Percentiles rank a stretch among this genome's conserved stretches.
These are phyloP conservation scores for Rugonectria rugulosa DNA, from an alignment of 2,329 filamentous ascomycete species.

Conservation along the genomic window DNA sequence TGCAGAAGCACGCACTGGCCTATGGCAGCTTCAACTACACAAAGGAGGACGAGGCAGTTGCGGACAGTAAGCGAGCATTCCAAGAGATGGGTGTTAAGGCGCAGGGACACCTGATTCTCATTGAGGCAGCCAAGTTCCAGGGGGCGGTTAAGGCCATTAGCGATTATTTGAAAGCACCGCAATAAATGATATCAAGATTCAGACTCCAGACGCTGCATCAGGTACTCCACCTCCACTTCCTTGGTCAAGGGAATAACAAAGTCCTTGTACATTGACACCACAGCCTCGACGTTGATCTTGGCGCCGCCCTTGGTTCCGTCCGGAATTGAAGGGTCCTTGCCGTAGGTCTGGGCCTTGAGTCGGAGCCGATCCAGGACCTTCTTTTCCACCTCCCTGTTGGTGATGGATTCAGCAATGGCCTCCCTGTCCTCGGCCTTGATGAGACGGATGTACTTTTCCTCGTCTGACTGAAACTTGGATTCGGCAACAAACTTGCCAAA, in stretches of 20 bases:
- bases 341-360: constrained; percentile 92
- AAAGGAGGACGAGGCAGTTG: constrained; percentile 80
- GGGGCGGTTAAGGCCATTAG: constrained; percentile 77
- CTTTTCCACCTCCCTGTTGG: constrained; percentile 85
- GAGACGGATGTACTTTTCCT: constrained; percentile 79
- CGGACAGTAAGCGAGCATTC: constrained; percentile 93
- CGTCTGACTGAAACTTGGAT: constrained; percentile 87
- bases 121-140: constrained; percentile 81
- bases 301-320: constrained; percentile 61
- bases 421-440: constrained; percentile 82
- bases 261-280: constrained; percentile 89
- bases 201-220: constrained; percentile 85
- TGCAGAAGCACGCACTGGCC: constrained; percentile 78
- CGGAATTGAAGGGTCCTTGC: constrained; percentile 79
- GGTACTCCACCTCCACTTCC: constrained; percentile 95
- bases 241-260: constrained; percentile 98
- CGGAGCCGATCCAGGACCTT: constrained; percentile 87
- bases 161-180: constrained; percentile 71
- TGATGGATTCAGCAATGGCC: constrained; percentile 90
- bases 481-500: constrained; percentile 99
- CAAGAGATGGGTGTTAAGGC: constrained; percentile 91
- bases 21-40: constrained; percentile 78
- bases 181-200: constrained; percentile 44
- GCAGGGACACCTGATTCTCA: constrained; percentile 83
- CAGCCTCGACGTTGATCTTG: constrained; percentile 93